A percentile compares a stretch with the other conserved stretches of the same genome.
Evolutionary conservation across 1,284 basidiomycete genomes (phyloP).

Genomic region (Trametes versicolor): DNA sequence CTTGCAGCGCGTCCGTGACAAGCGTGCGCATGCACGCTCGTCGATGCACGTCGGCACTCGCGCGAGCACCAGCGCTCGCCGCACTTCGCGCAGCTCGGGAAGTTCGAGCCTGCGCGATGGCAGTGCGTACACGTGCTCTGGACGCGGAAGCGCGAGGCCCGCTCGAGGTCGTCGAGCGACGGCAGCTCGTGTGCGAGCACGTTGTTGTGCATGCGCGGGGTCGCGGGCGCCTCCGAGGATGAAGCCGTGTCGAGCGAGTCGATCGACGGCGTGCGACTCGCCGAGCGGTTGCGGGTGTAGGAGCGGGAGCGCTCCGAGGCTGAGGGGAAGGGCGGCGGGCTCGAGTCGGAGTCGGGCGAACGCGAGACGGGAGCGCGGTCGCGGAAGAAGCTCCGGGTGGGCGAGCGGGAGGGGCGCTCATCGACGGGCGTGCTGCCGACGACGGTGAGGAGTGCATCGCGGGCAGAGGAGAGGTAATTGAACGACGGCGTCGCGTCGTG

Average conservation of each 20-base stretch:
- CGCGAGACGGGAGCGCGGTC: constrained; percentile 23
- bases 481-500: constrained; percentile 29
- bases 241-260: constrained; percentile 43
- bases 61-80: constrained; percentile 75
- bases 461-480: constrained; percentile 30
- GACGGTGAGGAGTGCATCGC: constrained; percentile 33
- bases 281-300: constrained; percentile 25
- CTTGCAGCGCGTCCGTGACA: constrained; percentile 44
- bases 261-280: constrained; percentile 41
- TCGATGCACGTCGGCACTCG: constrained; percentile 59
- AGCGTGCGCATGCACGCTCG: constrained; percentile 50
- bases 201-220: constrained; percentile 37
- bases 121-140: constrained; percentile 63
- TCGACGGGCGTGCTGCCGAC: constrained; percentile 26
- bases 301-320: constrained; percentile 13
- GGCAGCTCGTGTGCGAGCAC: constrained; percentile 32
- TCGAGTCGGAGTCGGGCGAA: constrained; percentile 25
- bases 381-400: constrained; percentile 25
- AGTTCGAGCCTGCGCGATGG: constrained; percentile 64
- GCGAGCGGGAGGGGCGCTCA: constrained; percentile 26
- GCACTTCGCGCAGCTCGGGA: constrained; percentile 72
- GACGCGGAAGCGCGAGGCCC: constrained; percentile 60
- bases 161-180: constrained; percentile 64
- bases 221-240: constrained; percentile 41
- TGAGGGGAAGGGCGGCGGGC: constrained; percentile 7